Conservation (phyloP, 768 basidiomycete species). For the Amanita rimosa region DNA sequence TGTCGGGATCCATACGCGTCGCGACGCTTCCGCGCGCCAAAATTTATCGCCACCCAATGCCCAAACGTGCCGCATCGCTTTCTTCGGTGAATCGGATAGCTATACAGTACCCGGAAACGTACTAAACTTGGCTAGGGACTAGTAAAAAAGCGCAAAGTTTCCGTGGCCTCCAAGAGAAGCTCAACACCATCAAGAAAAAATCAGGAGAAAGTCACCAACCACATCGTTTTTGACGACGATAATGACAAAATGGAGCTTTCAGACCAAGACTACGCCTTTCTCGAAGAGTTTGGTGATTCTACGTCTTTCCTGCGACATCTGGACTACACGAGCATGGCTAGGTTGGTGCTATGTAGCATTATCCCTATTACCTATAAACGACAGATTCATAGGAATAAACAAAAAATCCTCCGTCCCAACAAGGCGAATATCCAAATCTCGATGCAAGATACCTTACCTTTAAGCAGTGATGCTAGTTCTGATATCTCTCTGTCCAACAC, state of each 20-base stretch:
- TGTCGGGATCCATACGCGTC: conserved; percentile 25
- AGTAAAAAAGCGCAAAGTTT: conserved; percentile 54
- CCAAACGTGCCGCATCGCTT: conserved; percentile 22
- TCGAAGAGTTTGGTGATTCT: conserved; percentile 53
- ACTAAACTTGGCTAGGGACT: conserved; percentile 19
- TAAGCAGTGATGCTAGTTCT: conserved; percentile 27
- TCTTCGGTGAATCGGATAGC: conserved; percentile 16
- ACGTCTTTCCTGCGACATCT: conserved; percentile 58
- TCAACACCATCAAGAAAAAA: conserved; percentile 11
- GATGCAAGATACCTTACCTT: conserved; percentile 51
- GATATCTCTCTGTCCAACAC: conserved; percentile 14
- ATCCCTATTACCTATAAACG: neutral
- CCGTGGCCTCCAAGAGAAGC: conserved; percentile 16
- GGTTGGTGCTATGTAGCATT: conserved; percentile 36
- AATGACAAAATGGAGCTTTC: conserved; percentile 44
- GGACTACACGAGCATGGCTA: conserved; percentile 71
- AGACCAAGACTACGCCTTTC: conserved; percentile 59
- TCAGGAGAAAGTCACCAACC: conserved; percentile 32
- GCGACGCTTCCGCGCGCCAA: neutral
- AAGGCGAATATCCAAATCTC: conserved; percentile 40
- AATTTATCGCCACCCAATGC: conserved; percentile 11
- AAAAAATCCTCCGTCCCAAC: conserved; percentile 57
- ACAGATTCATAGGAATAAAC: conserved; percentile 58
- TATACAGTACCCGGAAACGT: conserved; percentile 1
- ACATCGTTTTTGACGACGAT: conserved; percentile 52